Evolutionary conservation across 2,329 filamentous ascomycete species (phyloP).

Genomic region (Fusarium incarnatum): DNA sequence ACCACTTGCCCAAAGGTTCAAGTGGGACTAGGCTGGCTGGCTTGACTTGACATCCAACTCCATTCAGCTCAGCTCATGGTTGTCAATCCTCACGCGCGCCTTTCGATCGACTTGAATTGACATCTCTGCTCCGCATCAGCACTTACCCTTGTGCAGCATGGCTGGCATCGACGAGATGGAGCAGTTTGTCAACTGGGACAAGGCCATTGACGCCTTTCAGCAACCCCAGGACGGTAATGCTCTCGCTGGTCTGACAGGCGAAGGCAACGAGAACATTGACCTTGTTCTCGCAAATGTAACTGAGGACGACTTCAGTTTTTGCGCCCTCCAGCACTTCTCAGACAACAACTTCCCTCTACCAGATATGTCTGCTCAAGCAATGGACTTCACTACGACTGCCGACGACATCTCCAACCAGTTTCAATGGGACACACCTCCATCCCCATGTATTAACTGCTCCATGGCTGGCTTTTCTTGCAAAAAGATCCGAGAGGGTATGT

Average conservation of each 20-base stretch:
- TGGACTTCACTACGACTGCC: constrained; percentile 43
- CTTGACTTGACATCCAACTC: constrained; percentile 9
- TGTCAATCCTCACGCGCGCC: constrained; percentile 38
- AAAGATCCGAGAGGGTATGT: constrained; percentile 68
- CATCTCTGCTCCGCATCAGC: constrained; percentile 27
- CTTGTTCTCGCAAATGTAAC: constrained; percentile 66
- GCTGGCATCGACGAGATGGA: constrained; percentile 65
- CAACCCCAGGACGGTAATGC: constrained; percentile 49
- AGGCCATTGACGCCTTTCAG: constrained; percentile 56
- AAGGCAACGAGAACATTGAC: constrained; percentile 58
- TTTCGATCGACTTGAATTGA: constrained; percentile 39
- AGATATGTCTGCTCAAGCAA: constrained; percentile 48
- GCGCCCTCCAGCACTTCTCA: constrained; percentile 68
- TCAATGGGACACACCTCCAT: constrained; percentile 57
- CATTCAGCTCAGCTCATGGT: constrained; percentile 15
- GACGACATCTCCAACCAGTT: constrained; percentile 34
- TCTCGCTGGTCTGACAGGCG: constrained; percentile 52
- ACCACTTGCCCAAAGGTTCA: constrained; percentile 20
- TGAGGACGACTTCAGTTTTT: constrained; percentile 71
- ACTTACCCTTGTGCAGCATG: constrained; percentile 45
- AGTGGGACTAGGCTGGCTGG: constrained; percentile 13
- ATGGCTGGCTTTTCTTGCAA: constrained; percentile 69
- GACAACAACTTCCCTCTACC: constrained; percentile 52
- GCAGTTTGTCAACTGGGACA: constrained; percentile 73
- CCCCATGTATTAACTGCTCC: constrained; percentile 65